A percentile compares a stretch with the other conserved stretches of the same genome.
These are phyloP conservation scores for Globisporangium nagaii DNA, from an alignment of 352 stramenopile genomes.

Conservation along the genomic window DNA sequence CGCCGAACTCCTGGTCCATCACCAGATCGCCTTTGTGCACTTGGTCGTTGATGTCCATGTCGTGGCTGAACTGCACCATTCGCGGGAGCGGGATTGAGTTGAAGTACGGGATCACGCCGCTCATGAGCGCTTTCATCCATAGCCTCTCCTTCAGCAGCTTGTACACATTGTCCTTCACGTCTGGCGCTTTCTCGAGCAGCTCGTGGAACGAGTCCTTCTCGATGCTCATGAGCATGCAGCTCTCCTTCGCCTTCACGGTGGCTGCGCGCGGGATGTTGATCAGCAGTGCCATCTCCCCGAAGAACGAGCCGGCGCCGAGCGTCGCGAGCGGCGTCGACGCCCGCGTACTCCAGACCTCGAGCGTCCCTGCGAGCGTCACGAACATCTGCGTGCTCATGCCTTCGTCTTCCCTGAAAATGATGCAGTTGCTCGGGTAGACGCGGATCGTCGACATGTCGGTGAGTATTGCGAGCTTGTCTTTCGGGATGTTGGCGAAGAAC, in stretches of 20 bases:
- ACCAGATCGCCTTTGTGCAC: constrained; percentile 53
- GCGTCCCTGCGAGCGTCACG: constrained; percentile 52
- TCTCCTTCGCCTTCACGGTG: constrained; percentile 60
- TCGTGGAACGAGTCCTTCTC: constrained; percentile 70
- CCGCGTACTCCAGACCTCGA: constrained; percentile 62
- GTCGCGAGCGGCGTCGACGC: constrained; percentile 40
- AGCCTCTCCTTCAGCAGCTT: constrained; percentile 65
- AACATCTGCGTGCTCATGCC: constrained; percentile 79
- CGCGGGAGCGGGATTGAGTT: constrained; percentile 39
- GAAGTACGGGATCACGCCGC: constrained; percentile 70
- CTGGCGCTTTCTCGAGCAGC: constrained; percentile 50
- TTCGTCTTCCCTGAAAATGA: constrained; percentile 75
- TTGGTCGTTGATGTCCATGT: constrained; percentile 61
- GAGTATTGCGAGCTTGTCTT: constrained; percentile 49
- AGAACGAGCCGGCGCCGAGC: constrained; percentile 65
- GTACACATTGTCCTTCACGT: constrained; percentile 43
- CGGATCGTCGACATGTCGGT: constrained; percentile 77
- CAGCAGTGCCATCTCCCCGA: constrained; percentile 76
- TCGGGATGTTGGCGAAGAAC: constrained; percentile 62
- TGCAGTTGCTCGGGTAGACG: constrained; percentile 57
- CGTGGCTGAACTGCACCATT: constrained; percentile 55
- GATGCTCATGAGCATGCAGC: constrained; percentile 76
- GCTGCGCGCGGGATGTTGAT: constrained; percentile 75
- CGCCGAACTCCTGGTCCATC: constrained; percentile 31
- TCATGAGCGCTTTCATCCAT: constrained; percentile 62